These are phyloP conservation scores for Funneliformis geosporum DNA, from an alignment of 192 early-diverging fungal species.

Conservation along the genomic window DNA sequence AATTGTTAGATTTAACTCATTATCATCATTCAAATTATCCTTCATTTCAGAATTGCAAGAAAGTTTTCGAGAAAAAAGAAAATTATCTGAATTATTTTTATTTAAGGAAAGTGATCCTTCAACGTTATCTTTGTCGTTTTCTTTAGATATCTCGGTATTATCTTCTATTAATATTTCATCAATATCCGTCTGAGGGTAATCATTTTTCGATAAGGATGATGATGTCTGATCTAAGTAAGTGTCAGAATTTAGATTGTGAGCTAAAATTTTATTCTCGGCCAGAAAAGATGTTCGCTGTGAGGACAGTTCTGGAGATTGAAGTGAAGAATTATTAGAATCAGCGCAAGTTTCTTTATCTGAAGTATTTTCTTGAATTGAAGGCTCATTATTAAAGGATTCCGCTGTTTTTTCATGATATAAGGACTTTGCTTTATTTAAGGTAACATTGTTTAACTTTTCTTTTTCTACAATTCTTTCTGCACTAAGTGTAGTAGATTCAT, in stretches of 20 bases:
- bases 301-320: neutral
- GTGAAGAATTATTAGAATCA: neutral
- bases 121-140: neutral
- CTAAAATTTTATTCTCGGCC: neutral
- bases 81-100: neutral
- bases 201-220: no score
- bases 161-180: neutral
- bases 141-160: neutral
- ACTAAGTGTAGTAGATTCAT: neutral
- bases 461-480: neutral
- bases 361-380: neutral
- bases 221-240: no score
- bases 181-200: neutral
- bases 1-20: conserved; percentile 16
- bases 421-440: neutral
- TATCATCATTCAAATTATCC: neutral
- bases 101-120: neutral
- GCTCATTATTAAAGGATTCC: neutral
- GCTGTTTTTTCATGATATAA: neutral
- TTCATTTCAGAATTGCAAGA: neutral
- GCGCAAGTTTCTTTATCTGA: neutral
- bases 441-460: neutral
- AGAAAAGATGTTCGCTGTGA: neutral
- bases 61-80: no score
- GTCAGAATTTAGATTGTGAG: neutral